Evolutionary conservation across 2,329 filamentous ascomycete species (phyloP), one percentile per base, ranked within the genome.

Genomic region (Colletotrichum lindemuthianum): DNA sequence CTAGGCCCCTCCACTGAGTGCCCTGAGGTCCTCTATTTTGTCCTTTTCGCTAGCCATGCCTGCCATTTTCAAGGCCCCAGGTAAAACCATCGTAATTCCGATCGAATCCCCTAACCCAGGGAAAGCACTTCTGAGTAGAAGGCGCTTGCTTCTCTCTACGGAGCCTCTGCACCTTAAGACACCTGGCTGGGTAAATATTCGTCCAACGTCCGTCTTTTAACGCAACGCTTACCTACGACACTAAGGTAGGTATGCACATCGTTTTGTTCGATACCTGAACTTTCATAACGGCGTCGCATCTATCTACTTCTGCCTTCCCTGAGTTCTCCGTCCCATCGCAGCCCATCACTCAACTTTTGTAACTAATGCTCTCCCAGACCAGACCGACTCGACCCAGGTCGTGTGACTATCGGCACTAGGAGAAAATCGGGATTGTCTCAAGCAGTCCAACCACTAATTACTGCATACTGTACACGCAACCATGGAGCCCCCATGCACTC

Each of bases 381-480:
- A 24, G 24, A 24, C 24, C 24, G 24, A 24, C 45, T 55, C 39
- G 24, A 56, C 58, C 41, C 40, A 51, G 58, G 63, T 63, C 63
- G 58, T 65, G 58, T 65, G 63, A 65, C 63, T 57, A 10, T 56
- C 51, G 32, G 48, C 47, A 57, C 58, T 61, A 61, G 61, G 58
- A 59, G 45, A 39, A 47, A 55, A 41, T 63, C 41, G 58, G 63
- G 40, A 52, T 50, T 65, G 63, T 65, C 51, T 61, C 40, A 61
- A 65, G 5, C 24, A 24, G 24, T 4, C 24, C 24, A 24, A 24
- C 24, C 5, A 24, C 24, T 24, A n/a, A n/a, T n/a, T n/a, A 4
- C 58, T 61, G 51, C 59, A 51, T 41, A 52, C 58, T 24, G 24
- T 24, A 24, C 51, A 56, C 57, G 34, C 58, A 61, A 41, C 51